Evolutionary conservation across 176 grass and related monocot species (phyloP).

Genomic region (Triticum urartu): DNA sequence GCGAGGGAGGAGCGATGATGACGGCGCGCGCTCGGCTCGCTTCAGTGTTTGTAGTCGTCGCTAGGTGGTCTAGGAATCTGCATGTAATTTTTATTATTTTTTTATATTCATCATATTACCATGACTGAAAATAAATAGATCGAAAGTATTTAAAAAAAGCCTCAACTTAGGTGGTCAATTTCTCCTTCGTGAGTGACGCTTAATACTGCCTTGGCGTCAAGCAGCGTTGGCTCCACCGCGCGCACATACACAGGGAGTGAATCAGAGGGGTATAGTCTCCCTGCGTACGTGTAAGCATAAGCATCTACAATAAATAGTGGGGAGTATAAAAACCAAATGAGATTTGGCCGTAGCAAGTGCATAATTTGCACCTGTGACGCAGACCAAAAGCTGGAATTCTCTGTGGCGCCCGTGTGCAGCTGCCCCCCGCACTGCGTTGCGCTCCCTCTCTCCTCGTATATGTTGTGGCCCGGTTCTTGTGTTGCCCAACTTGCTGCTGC

Average conservation of each 20-base stretch:
- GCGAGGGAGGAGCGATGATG: too few relatives aligned
- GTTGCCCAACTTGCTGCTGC: slow-evolving; percentile 7
- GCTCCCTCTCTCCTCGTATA: not conserved
- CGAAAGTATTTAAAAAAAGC: too few relatives aligned
- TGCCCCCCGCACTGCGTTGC: not conserved
- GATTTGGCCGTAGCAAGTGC: slow-evolving; percentile 9
- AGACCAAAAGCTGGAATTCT: slow-evolving; percentile 39
- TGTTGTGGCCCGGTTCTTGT: not conserved
- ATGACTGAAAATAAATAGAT: too few relatives aligned
- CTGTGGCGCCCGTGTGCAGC: slow-evolving; percentile 40
- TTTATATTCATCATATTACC: too few relatives aligned
- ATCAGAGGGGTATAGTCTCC: not conserved
- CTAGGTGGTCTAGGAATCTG: too few relatives aligned
- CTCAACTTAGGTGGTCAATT: not conserved
- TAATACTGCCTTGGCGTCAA: slow-evolving; percentile 17
- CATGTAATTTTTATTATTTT: too few relatives aligned
- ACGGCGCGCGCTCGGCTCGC: too few relatives aligned
- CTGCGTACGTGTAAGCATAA: slow-evolving; percentile 2
- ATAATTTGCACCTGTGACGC: slow-evolving; percentile 19
- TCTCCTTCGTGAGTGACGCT: not conserved
- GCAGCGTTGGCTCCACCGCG: not conserved
- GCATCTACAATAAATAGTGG: slow-evolving; percentile 1
- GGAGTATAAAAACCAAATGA: not conserved
- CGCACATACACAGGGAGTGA: not conserved
- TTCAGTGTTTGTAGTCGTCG: too few relatives aligned